phyloP scores from a whole-genome alignment of 2,329 filamentous ascomycete genomes.

The Ophiosphaerella herpotricha region DNA sequence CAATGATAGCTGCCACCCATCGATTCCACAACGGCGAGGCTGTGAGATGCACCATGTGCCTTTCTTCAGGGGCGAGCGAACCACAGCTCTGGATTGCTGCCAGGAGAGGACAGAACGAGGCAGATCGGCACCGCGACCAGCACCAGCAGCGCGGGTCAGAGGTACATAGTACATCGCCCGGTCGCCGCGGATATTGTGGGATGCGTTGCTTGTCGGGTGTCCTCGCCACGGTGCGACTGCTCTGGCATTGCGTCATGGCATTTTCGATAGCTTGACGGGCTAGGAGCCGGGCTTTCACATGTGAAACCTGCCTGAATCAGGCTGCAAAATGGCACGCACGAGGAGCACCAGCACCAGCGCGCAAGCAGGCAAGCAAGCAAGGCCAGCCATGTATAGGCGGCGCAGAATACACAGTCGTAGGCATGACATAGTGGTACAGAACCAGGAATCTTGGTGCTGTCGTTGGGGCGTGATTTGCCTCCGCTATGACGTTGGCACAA shows the following conservation, averaged over 20 bases:
- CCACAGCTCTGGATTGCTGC: no score
- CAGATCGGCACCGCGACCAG: no score
- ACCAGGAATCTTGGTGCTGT: slow-evolving; percentile 1
- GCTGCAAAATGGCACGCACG: slow-evolving; percentile 1
- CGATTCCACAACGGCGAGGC: no score
- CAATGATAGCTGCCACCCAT: no score
- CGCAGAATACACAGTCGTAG: slow-evolving; percentile 3
- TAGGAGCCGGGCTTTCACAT: slow-evolving; percentile 16
- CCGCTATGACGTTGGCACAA: slow-evolving; percentile 8
- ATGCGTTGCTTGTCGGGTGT: not conserved
- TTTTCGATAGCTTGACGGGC: not conserved
- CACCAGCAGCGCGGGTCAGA: no score
- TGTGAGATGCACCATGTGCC: no score
- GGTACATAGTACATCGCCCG: no score
- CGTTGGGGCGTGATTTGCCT: slow-evolving; percentile 5
- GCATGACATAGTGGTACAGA: slow-evolving; percentile 13
- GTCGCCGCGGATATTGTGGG: no score
- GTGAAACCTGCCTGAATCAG: slow-evolving; percentile 12
- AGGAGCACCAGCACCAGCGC: not conserved
- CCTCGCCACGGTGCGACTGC: not conserved
- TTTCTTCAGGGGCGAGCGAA: no score
- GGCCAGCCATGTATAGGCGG: not conserved
- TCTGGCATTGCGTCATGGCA: slow-evolving; percentile 15
- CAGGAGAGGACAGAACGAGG: no score
- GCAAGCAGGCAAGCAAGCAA: not conserved